Percentiles rank a stretch among this genome's conserved stretches.
phyloP scores from a whole-genome alignment of 129 eudicot species.

The Saposhnikovia divaricata region DNA sequence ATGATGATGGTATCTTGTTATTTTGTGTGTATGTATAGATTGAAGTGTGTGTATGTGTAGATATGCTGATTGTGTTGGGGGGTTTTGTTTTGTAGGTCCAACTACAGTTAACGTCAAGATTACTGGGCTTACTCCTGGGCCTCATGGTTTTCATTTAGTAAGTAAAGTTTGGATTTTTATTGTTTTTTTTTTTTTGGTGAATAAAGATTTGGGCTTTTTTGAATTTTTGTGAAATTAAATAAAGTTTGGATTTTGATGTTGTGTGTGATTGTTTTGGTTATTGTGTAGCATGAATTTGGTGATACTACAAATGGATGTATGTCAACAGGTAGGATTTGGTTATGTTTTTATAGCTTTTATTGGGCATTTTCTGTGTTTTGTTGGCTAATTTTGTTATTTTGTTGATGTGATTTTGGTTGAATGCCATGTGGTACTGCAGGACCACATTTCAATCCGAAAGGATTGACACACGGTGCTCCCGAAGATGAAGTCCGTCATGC shows the following conservation, averaged over 20 bases:
- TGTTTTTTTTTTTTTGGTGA: background rate
- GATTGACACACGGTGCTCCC: constrained; percentile 94
- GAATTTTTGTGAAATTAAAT: background rate
- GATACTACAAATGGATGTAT: constrained; percentile 99
- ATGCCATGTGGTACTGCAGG: constrained; percentile 30
- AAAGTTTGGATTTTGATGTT: constrained; percentile 1
- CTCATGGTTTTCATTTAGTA: constrained; percentile 87
- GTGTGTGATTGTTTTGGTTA: constrained; percentile 8
- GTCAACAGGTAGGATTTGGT: constrained; percentile 68
- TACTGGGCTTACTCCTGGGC: constrained; percentile 77
- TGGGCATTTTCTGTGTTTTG: background rate
- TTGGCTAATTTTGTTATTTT: background rate
- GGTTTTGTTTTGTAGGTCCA: constrained; percentile 50
- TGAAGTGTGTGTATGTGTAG: background rate
- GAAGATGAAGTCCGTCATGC: constrained; percentile 95
- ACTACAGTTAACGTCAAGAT: constrained; percentile 81
- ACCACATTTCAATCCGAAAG: constrained; percentile 91
- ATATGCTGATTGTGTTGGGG: background rate
- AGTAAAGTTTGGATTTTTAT: constrained; percentile 13
- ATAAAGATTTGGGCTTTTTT: background rate
- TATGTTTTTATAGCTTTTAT: background rate
- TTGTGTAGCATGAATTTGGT: constrained; percentile 79
- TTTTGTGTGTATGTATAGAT: background rate
- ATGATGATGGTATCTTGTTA: constrained; percentile 42
- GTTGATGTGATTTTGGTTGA: background rate